These are phyloP conservation scores for Penicillium macrosclerotiorum DNA, from an alignment of 495 filamentous ascomycete genomes.

Conservation along the genomic window DNA sequence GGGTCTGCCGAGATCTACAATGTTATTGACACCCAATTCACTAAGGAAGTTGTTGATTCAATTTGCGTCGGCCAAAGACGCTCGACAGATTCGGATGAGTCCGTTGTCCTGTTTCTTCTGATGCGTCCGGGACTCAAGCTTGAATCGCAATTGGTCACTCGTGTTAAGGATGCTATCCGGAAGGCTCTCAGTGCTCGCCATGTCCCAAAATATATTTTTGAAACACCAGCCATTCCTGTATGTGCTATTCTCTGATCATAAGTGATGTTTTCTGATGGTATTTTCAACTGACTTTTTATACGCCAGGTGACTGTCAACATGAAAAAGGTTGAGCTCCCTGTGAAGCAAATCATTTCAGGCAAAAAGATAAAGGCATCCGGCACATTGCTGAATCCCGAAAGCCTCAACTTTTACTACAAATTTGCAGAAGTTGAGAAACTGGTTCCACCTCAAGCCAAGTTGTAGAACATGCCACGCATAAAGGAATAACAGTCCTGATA, in stretches of 20 bases:
- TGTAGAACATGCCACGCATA: too few species aligned
- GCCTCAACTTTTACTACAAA: slow-evolving; percentile 73
- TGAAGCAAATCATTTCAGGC: slow-evolving; percentile 79
- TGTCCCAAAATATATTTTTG: slow-evolving; percentile 73
- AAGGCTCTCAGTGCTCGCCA: slow-evolving; percentile 64
- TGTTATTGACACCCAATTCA: slow-evolving; percentile 65
- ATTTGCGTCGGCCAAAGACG: slow-evolving; percentile 74
- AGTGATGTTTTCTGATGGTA: background rate
- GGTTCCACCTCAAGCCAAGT: slow-evolving; percentile 10
- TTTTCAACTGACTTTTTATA: slow-evolving; percentile 4
- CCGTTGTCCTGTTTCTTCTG: slow-evolving; percentile 69
- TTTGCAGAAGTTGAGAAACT: slow-evolving; percentile 74
- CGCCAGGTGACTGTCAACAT: slow-evolving; percentile 74
- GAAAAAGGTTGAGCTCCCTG: slow-evolving; percentile 79
- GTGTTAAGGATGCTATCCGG: slow-evolving; percentile 60
- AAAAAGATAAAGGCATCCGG: slow-evolving; percentile 69
- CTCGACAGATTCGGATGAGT: slow-evolving; percentile 66
- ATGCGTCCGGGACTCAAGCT: slow-evolving; percentile 61
- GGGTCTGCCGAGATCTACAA: slow-evolving; percentile 76
- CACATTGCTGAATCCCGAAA: slow-evolving; percentile 70
- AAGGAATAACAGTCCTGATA: too few species aligned
- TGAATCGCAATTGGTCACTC: slow-evolving; percentile 47
- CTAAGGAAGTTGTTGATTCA: slow-evolving; percentile 58
- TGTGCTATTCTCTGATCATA: slow-evolving; percentile 27
- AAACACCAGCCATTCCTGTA: slow-evolving; percentile 74